A percentile compares a stretch with the other conserved stretches of the same genome.
phyloP scores from a whole-genome alignment of 2,329 filamentous ascomycete species.

The Paecilomyces dactylethromorphus region DNA sequence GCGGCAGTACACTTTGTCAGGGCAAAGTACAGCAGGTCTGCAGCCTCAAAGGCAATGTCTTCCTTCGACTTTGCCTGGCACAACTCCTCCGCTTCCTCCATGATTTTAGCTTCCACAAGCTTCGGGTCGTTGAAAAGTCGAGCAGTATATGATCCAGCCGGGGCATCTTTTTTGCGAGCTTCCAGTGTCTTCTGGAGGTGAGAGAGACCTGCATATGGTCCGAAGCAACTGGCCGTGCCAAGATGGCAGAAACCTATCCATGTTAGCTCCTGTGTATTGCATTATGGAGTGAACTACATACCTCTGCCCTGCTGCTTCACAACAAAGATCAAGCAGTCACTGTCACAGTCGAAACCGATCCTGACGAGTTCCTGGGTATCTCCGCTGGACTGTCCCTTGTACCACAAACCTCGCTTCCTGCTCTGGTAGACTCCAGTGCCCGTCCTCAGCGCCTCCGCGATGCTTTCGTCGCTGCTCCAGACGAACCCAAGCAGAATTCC shows the following conservation, averaged over 20 bases:
- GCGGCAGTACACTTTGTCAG: constrained; percentile 80
- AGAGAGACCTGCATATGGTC: constrained; percentile 71
- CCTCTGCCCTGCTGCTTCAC: constrained; percentile 80
- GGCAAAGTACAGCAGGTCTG: constrained; percentile 93
- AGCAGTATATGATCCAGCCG: constrained; percentile 86
- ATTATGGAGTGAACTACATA: constrained; percentile 19
- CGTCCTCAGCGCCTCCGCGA: constrained; percentile 77
- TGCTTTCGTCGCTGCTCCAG: constrained; percentile 88
- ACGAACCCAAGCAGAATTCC: constrained; percentile 81
- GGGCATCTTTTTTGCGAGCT: constrained; percentile 74
- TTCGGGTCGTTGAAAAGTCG: constrained; percentile 88
- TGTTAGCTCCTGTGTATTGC: constrained; percentile 10
- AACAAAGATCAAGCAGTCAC: constrained; percentile 82
- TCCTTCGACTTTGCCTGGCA: constrained; percentile 77
- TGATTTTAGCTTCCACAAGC: constrained; percentile 87
- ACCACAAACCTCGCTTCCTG: constrained; percentile 89
- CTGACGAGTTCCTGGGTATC: constrained; percentile 85
- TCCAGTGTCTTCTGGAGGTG: constrained; percentile 81
- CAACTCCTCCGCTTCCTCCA: constrained; percentile 95
- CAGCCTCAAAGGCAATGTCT: constrained; percentile 88
- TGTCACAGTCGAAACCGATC: constrained; percentile 85
- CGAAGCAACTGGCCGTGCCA: constrained; percentile 87
- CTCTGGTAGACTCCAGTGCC: constrained; percentile 89
- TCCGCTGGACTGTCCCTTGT: constrained; percentile 91
- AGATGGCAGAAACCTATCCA: constrained; percentile 77